Evolutionary conservation across 768 basidiomycete genomes (phyloP).

Genomic region (Coprinopsis strossmayeri): DNA sequence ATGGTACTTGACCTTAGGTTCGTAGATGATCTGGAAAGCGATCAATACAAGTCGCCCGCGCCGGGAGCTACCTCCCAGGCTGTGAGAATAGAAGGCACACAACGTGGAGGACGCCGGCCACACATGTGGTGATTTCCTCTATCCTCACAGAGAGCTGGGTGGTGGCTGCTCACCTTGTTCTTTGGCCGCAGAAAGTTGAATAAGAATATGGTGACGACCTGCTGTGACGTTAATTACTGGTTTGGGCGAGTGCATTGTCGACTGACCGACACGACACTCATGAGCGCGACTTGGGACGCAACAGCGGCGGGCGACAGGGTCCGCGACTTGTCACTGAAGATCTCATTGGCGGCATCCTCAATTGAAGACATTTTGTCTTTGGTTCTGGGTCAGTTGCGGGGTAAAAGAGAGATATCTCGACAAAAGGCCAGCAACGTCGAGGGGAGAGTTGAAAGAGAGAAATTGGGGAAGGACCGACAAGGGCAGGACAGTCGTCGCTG

Average conservation of each 20-base stretch:
- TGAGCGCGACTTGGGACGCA: constrained; percentile 68
- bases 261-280: constrained; percentile 68
- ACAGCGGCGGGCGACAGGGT: constrained; percentile 79
- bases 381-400: no score
- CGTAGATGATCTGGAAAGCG: constrained; percentile 66
- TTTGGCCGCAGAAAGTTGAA: constrained; percentile 85
- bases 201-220: constrained; percentile 61
- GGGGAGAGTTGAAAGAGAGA: not conserved
- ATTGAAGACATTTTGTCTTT: constrained; percentile 16
- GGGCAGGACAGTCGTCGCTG: no score
- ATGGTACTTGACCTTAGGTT: constrained; percentile 92
- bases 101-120: no score
- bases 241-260: not conserved
- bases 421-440: not conserved
- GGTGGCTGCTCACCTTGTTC: constrained; percentile 78
- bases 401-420: not conserved
- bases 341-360: constrained; percentile 27
- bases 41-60: not conserved
- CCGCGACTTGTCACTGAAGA: constrained; percentile 42
- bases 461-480: not conserved
- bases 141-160: no score
- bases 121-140: no score
- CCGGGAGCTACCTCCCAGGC: not conserved
- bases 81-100: not conserved
- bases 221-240: not conserved